Conservation (phyloP, 331 rosid species). For the Cydonia oblonga region DNA sequence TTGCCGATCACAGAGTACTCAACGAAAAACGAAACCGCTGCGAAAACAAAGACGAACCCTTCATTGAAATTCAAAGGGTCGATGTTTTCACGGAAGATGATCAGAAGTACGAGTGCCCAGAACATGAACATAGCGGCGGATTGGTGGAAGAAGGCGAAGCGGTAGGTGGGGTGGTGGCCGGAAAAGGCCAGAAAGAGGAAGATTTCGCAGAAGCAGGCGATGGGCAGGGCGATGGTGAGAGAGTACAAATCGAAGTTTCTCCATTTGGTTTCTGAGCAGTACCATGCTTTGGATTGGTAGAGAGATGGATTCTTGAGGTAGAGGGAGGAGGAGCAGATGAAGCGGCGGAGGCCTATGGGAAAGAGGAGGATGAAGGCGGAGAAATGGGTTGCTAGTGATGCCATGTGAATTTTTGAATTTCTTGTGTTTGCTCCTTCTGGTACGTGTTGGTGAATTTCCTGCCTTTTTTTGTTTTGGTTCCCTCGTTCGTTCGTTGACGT, state of each 20-base stretch:
- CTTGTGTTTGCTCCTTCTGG: neutral
- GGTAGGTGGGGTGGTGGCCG: constrained; percentile 44
- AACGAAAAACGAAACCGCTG: constrained; percentile 41
- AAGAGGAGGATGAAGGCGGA: constrained; percentile 51
- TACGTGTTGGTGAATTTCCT: neutral
- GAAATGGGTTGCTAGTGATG: constrained; percentile 60
- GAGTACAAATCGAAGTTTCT: constrained; percentile 58
- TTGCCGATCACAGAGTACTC: constrained; percentile 53
- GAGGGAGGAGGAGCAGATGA: constrained; percentile 53
- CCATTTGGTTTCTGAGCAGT: constrained; percentile 60
- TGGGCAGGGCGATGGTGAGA: constrained; percentile 53
- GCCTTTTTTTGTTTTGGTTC: neutral
- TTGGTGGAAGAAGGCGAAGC: constrained; percentile 58
- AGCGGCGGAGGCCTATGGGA: constrained; percentile 61
- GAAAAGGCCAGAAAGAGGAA: constrained; percentile 53
- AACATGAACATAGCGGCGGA: constrained; percentile 42
- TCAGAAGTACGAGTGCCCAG: constrained; percentile 50
- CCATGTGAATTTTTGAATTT: constrained; percentile 30
- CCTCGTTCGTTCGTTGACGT: neutral
- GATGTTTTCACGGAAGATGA: constrained; percentile 27
- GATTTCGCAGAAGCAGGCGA: constrained; percentile 57
- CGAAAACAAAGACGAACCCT: constrained; percentile 42
- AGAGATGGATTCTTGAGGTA: constrained; percentile 63
- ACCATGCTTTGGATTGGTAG: constrained; percentile 69
- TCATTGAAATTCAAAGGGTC: constrained; percentile 33